Evolutionary conservation across 2,329 filamentous ascomycete species (phyloP).

Genomic region (Aspergillus tamarii): DNA sequence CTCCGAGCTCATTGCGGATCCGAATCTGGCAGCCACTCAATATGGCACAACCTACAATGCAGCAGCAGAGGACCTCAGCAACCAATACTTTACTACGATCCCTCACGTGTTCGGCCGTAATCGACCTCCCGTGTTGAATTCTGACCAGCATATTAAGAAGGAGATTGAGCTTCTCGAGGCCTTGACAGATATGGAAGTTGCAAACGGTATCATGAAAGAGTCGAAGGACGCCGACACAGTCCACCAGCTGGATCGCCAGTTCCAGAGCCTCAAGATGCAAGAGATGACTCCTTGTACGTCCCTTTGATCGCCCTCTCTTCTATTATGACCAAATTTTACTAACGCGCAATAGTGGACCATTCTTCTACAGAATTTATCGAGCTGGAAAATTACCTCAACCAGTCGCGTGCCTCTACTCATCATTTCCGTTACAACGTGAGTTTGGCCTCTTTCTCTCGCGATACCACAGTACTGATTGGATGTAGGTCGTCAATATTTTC

Average conservation of each 20-base stretch:
- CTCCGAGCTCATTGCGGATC: conserved; percentile 65
- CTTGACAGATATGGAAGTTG: conserved; percentile 82
- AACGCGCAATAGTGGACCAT: conserved; percentile 51
- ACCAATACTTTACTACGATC: conserved; percentile 79
- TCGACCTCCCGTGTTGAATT: conserved; percentile 69
- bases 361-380: conserved; percentile 65
- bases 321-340: conserved; percentile 14
- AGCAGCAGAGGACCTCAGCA: conserved; percentile 68
- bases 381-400: conserved; percentile 67
- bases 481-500: conserved; percentile 72
- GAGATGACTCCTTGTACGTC: conserved; percentile 69
- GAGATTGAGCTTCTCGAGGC: conserved; percentile 81
- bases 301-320: background rate
- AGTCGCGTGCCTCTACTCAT: conserved; percentile 71
- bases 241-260: conserved; percentile 73
- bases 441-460: background rate
- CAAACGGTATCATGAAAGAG: conserved; percentile 75
- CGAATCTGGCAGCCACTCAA: conserved; percentile 48
- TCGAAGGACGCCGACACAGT: conserved; percentile 57
- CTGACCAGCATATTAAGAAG: conserved; percentile 63
- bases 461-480: background rate
- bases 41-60: conserved; percentile 43
- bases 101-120: conserved; percentile 79
- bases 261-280: conserved; percentile 68
- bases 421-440: conserved; percentile 23